Percentiles rank a stretch among this genome's conserved stretches.
These are phyloP conservation scores for peach (Prunus persica) DNA, from an alignment of 306 rosid genomes.

Conservation along the genomic window Prunus_persica_NCBIv2 NC_034015.1:15160501-15161000, in stretches of 20 bases:
- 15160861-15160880: constrained; percentile 84
- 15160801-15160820: constrained; percentile 79
- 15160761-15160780: constrained; percentile 93
- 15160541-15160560: no score
- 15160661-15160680: not conserved
- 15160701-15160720: not conserved
- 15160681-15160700: not conserved
- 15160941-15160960: constrained; percentile 40
- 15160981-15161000: not conserved
- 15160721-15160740: constrained; percentile 67
- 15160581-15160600: no score
- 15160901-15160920: constrained; percentile 99
- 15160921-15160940: constrained; percentile 99
- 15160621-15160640: not conserved
- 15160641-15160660: not conserved
- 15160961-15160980: not conserved
- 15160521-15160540: no score
- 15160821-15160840: constrained; percentile 91
- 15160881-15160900: constrained; percentile 97
- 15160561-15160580: no score
- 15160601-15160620: no score
- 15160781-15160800: constrained; percentile 76
- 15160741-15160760: constrained; percentile 69
- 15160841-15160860: constrained; percentile 84
- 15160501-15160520: no score